Evolutionary conservation across 352 stramenopile genomes (phyloP), one percentile per base, ranked within the genome.

Genomic region (Globisporangium iwayamae): DNA sequence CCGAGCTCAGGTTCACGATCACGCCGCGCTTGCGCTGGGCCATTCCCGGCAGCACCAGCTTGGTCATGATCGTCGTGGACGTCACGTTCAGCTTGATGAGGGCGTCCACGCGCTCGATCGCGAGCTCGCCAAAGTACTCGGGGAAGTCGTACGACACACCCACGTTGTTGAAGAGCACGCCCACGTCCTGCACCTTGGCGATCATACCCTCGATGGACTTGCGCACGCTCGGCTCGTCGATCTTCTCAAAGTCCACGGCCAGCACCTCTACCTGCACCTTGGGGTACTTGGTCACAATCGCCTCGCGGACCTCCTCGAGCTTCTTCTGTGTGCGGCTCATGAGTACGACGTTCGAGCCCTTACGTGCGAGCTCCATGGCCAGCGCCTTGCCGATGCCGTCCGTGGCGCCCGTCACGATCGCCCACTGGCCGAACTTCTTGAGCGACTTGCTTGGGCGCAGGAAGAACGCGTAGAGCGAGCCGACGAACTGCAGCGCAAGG

Each of bases 91-190:
- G 83, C 71, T 96, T 96, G 67, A 98, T 94, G 46, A 99, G 80
- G 67, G 87, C 84, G 62, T 90, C 70, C 28, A 99, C 83, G 66
- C 98, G 94, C 34, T 97, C 88, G 52, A 98, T 89, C 2, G 89
- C 75, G 52, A 99, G 81, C 73, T 99, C 96, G 61, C 98, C 83
- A 81, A 99, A 99, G 84, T 97, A 99, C 78, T 97, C 90, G 6
- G 97, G 96, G 76, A 98, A 99, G 58, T 97, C 92, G 82, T 99
- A 99, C 63, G 90, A 98, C 48, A 99, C 91, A 60, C 98, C 98
- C 25, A 99, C 98, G 79, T 99, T 99, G 86, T 99, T 99, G 67
- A 99, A 91, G 36, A 99, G 88, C 58, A 99, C 86, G 36, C 97
- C 98, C 34, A 99, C 72, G 63, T 99, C 96, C 65, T 98, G 73